These are phyloP conservation scores for Parietaria judaica DNA, from an alignment of 306 rosid species.

Conservation along the genomic window DNA sequence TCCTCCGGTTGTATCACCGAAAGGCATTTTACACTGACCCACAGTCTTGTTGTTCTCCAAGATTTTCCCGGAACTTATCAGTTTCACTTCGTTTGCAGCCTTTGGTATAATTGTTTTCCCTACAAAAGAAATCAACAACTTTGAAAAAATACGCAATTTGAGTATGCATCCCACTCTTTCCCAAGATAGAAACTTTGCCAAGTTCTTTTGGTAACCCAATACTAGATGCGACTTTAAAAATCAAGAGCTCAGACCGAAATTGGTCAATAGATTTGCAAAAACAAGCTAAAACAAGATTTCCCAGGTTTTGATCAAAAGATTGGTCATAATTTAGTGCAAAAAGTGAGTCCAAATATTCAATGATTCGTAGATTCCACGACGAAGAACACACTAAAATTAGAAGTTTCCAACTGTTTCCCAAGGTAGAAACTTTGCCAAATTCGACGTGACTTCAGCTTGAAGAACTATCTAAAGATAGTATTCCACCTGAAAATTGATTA, in stretches of 20 bases:
- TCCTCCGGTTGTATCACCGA: slow-evolving; percentile 61
- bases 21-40: slow-evolving; percentile 84
- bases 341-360: too few relatives aligned
- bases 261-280: neutral
- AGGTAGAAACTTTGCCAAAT: too few relatives aligned
- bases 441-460: too few relatives aligned
- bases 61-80: slow-evolving; percentile 82
- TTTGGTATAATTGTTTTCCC: slow-evolving; percentile 82
- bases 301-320: neutral
- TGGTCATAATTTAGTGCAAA: neutral
- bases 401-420: too few relatives aligned
- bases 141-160: neutral
- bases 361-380: too few relatives aligned
- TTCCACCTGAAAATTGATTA: too few relatives aligned
- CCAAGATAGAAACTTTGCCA: neutral
- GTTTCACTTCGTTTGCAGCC: slow-evolving; percentile 90
- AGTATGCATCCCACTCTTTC: neutral
- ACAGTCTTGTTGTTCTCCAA: slow-evolving; percentile 97
- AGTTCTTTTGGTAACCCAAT: neutral
- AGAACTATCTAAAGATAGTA: too few relatives aligned
- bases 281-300: neutral
- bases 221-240: too few relatives aligned
- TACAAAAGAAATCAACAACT: slow-evolving; percentile 13
- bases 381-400: too few relatives aligned
- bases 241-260: neutral